Percentiles rank a stretch among this genome's conserved stretches.
Evolutionary conservation across 495 filamentous ascomycete species (phyloP).

Genomic region (Symbiotaphrina buchneri): DNA sequence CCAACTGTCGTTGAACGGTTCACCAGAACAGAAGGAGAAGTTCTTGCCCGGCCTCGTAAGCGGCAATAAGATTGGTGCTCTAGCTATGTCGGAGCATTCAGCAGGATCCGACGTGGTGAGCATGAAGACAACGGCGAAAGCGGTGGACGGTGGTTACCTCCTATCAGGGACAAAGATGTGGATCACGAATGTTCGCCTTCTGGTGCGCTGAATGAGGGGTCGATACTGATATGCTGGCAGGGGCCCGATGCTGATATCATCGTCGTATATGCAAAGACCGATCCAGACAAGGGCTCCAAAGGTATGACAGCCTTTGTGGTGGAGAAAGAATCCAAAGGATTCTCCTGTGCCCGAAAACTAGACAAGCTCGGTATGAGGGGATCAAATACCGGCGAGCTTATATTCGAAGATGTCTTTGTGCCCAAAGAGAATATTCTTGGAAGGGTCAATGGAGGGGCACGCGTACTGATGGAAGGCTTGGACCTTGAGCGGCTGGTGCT

Average conservation of each 20-base stretch:
- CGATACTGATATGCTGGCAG: slow-evolving; percentile 11
- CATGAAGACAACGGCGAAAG: slow-evolving; percentile 72
- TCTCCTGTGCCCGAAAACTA: slow-evolving; percentile 73
- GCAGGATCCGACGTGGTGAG: slow-evolving; percentile 86
- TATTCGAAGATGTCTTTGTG: slow-evolving; percentile 86
- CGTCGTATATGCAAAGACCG: slow-evolving; percentile 90
- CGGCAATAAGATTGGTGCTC: slow-evolving; percentile 63
- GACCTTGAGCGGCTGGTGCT: slow-evolving; percentile 89
- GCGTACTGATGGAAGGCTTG: slow-evolving; percentile 86
- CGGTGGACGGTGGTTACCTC: slow-evolving; percentile 64
- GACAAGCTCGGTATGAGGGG: slow-evolving; percentile 98
- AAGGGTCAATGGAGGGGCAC: slow-evolving; percentile 56
- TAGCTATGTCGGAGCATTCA: slow-evolving; percentile 89
- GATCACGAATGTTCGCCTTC: slow-evolving; percentile 65
- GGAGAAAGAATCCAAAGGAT: slow-evolving; percentile 47
- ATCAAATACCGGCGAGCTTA: slow-evolving; percentile 84
- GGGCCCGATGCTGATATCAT: slow-evolving; percentile 80
- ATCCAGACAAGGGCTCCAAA: slow-evolving; percentile 57
- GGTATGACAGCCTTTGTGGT: slow-evolving; percentile 93
- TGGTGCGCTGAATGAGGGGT: neutral
- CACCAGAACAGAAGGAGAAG: slow-evolving; percentile 46
- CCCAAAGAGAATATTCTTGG: slow-evolving; percentile 66
- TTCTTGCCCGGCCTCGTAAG: slow-evolving; percentile 67
- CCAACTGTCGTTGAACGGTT: slow-evolving; percentile 85
- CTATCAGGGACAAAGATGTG: slow-evolving; percentile 96